These are phyloP conservation scores for Tricholoma saponaceum DNA, from an alignment of 768 basidiomycete genomes.

Conservation along the genomic window DNA sequence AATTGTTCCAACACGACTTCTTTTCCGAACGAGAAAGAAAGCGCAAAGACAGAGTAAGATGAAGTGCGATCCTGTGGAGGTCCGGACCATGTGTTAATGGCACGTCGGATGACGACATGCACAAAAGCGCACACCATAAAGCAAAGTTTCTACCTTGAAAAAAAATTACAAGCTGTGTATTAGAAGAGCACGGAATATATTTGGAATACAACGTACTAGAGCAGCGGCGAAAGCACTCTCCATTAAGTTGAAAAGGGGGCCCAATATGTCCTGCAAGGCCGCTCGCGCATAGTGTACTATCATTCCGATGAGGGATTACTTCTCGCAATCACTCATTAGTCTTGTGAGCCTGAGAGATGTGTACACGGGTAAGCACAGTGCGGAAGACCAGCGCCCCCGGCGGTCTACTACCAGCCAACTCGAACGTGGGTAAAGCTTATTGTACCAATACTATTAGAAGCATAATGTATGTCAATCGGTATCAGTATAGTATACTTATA, in stretches of 20 bases:
- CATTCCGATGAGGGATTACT: background rate
- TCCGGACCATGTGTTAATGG: background rate
- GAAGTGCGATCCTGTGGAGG: background rate
- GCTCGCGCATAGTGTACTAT: background rate
- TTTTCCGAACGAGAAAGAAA: background rate
- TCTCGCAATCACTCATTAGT: background rate
- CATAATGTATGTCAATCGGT: too few species aligned
- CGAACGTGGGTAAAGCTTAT: too few species aligned
- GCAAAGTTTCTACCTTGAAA: constrained; percentile 1
- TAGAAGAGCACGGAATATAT: background rate
- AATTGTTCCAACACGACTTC: background rate
- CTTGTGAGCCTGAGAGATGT: background rate
- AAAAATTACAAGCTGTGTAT: background rate
- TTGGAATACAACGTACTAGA: background rate
- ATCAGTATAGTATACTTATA: too few species aligned
- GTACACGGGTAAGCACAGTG: too few species aligned
- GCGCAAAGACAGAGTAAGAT: constrained; percentile 12
- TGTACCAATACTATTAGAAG: too few species aligned
- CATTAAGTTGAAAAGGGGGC: background rate
- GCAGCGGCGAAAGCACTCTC: background rate
- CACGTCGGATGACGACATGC: background rate
- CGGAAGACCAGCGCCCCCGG: too few species aligned
- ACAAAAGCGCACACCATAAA: constrained; percentile 1
- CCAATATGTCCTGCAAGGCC: background rate
- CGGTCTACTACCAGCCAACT: too few species aligned